Base-by-base conservation (phyloP, 306 rosid genomes). In the Prunus fruticosa region DNA sequence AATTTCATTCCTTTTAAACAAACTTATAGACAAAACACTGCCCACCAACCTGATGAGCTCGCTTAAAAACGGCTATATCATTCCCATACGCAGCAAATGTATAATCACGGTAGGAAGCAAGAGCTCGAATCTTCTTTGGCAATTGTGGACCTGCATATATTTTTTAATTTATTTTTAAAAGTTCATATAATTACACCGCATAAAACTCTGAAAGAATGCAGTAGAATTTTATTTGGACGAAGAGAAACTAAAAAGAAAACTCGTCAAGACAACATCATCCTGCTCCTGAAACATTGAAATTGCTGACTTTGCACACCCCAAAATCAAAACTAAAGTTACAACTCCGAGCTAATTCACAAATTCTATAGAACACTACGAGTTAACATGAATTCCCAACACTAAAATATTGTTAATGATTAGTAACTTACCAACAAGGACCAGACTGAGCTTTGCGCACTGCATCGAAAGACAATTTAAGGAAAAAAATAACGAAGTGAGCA, bases 381-480 rank as follows among this genome's bases (percentile, higher is more conserved):
- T 63, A 63, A 14, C 3, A 30, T 30, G 11, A 63, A 63, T 63
- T 28, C 67, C 67, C 9, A 30, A 50, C 14, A 28, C 32, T 43
- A 14, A 11, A 50, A 9, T 20, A 34, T 34, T 34, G 41, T 34
- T 34, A 34, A 34, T 34, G 41, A 5, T 34, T 34, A 34, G 41
- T 34, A 34, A 34, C 85, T 77, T 72, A 93, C 98, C 90, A 76
- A 92, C 89, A 2, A 90, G 84, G 75, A 92, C 91, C 77, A 92
- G 71, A 76, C 25, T 87, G 78, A 92, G 95, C 90, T 95, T 95
- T 34, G 91, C 96, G 83, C 96, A 91, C 98, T 94, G 93, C 53
- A 79, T 30, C 15, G 16, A 77, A 72, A 14, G 34, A 79, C 27
- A n/a, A 30, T 5, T 45, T 4, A 19, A 15, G 22, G 1, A 14